phyloP scores from a whole-genome alignment of 176 grass and related monocot genomes.

The Triticum dicoccoides region DNA sequence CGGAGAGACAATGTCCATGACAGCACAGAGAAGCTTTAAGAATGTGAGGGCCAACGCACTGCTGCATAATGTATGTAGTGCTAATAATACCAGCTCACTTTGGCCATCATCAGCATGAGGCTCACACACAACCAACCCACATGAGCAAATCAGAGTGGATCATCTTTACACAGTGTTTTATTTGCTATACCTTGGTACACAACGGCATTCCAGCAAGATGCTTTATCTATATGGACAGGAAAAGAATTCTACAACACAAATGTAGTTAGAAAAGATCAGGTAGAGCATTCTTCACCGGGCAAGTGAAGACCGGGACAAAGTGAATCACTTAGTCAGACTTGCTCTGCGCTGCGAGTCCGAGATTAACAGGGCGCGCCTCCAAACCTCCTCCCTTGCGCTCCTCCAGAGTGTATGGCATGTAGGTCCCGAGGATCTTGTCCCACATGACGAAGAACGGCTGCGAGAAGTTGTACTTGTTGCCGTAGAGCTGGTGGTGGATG shows the following conservation, averaged over 20 bases:
- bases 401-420: constrained; percentile 63
- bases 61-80: constrained; percentile 6
- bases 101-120: constrained; percentile 8
- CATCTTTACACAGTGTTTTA: constrained; percentile 32
- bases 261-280: constrained; percentile 41
- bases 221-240: constrained; percentile 46
- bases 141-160: background rate
- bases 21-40: background rate
- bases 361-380: constrained; percentile 48
- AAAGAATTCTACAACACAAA: constrained; percentile 36
- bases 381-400: constrained; percentile 61
- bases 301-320: background rate
- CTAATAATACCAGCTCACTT: constrained; percentile 12
- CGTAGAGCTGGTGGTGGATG: constrained; percentile 73
- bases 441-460: constrained; percentile 72
- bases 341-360: constrained; percentile 31
- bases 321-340: constrained; percentile 26
- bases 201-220: constrained; percentile 18
- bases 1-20: background rate
- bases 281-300: background rate
- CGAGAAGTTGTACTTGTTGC: constrained; percentile 72
- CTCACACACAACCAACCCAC: background rate
- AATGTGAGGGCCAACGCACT: constrained; percentile 24
- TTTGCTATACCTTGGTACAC: constrained; percentile 57
- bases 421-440: constrained; percentile 71